Evolutionary conservation across 768 basidiomycete genomes (phyloP).

Genomic region (Agaricus sinodeliciosus): DNA sequence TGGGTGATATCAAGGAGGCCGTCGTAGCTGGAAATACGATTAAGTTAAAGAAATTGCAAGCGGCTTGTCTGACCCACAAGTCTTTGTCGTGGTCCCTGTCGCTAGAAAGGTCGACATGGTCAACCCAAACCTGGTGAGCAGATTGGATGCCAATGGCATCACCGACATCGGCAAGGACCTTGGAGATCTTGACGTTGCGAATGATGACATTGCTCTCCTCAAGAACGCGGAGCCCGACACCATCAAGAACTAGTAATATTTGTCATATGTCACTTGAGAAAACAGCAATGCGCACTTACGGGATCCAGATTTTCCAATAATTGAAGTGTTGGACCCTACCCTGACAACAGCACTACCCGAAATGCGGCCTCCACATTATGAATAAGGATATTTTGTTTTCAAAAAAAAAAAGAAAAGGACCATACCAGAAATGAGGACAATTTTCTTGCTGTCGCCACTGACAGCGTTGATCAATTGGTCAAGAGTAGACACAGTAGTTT

Average conservation of each 20-base stretch:
- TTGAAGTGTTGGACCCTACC: conserved; percentile 37
- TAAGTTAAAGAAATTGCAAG: not conserved
- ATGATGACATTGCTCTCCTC: conserved; percentile 39
- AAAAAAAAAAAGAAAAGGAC: not conserved
- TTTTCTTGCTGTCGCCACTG: conserved; percentile 31
- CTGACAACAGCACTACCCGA: conserved; percentile 36
- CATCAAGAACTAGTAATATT: conserved; percentile 29
- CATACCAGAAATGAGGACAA: conserved; percentile 37
- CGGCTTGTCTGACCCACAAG: conserved; percentile 19
- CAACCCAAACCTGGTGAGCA: conserved; percentile 36
- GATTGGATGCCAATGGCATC: conserved; percentile 39
- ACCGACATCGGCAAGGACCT: conserved; percentile 37
- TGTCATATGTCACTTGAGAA: not conserved
- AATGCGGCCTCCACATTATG: conserved; percentile 27
- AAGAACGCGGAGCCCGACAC: conserved; percentile 39
- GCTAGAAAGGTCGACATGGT: conserved; percentile 38
- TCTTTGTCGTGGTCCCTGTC: conserved; percentile 40
- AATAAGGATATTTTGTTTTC: not conserved
- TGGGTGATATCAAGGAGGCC: conserved; percentile 40
- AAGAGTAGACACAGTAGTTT: conserved; percentile 37
- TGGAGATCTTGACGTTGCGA: conserved; percentile 42
- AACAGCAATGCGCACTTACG: conserved; percentile 19
- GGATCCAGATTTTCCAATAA: conserved; percentile 34
- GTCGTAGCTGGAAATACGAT: conserved; percentile 29
- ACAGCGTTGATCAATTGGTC: conserved; percentile 35